Base-by-base conservation (phyloP, 805 yeast species). In the baker's yeast (Saccharomyces cerevisiae) region DNA sequence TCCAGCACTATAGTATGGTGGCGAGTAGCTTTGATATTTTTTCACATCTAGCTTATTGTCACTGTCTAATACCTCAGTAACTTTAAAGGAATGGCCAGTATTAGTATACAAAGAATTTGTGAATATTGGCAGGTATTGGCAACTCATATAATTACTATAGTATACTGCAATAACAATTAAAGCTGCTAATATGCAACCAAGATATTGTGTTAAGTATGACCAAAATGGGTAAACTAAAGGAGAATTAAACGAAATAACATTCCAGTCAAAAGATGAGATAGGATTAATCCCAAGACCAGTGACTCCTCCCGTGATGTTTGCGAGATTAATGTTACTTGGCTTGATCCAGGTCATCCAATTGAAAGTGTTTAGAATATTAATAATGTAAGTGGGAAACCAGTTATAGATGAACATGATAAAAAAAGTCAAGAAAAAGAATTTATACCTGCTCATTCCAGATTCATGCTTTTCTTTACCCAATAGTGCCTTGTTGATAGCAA, bases 1-100 rank as follows among this genome's bases (percentile, higher is more conserved):
- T 1, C 83, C 87, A 5, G 89, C 87, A 29, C 81, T 64, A 62
- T 81, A 82, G 66, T 77, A 84, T 8, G 89, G 89, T 8, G 87
- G 84, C 1, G 87, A 85, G 57, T 81, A 78, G n/a, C 66, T 56
- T 53, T 73, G 70, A 63, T 82, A 83, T 59, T 76, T 77, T 2
- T 59, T 64, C 24, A 66, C 56, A 61, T 82, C 84, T 48, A 83
- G 74, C 17, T 64, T 59, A 55, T 75, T 76, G 17, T 78, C 65
- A 2, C 65, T 69, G 51, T 76, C 67, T 47, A 83, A 63, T 17
- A 83, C 73, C 52, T 74, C 64, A 17, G 74, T 72, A 46, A 82
- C 79, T 22, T 76, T 69, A 64, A 73, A 83, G 0, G 70, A 55
- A 28, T 71, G 64, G 27, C 83, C 87, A 36, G 70, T 73, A 60